These are phyloP conservation scores for Viola pubescens DNA, from an alignment of 441 rosid genomes.

Conservation along the genomic window DNA sequence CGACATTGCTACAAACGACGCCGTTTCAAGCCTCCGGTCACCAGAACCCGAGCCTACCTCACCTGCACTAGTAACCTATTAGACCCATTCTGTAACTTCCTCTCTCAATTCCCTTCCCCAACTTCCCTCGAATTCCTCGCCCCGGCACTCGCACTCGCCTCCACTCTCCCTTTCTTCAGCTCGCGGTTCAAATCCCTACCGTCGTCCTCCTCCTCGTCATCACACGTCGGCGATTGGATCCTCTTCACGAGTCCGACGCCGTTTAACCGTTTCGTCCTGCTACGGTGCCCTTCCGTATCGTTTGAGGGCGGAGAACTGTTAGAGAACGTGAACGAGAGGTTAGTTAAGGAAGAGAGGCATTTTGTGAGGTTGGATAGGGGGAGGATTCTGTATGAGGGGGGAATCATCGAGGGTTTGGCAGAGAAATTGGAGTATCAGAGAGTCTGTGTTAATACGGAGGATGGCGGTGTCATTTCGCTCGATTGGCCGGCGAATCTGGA, in stretches of 20 bases:
- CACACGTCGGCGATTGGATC: conserved; percentile 66
- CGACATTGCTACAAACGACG: conserved; percentile 38
- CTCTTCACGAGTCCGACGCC: conserved; percentile 79
- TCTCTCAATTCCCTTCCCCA: conserved; percentile 25
- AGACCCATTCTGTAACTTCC: conserved; percentile 29
- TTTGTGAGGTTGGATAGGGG: conserved; percentile 65
- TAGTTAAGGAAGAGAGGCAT: conserved; percentile 68
- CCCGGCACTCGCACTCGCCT: conserved; percentile 51
- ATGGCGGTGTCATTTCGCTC: conserved; percentile 78
- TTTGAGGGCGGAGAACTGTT: conserved; percentile 37
- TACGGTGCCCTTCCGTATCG: conserved; percentile 75
- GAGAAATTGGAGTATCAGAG: conserved; percentile 64
- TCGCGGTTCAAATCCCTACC: conserved; percentile 14
- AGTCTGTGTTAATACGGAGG: conserved; percentile 51
- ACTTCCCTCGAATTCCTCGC: conserved; percentile 36
- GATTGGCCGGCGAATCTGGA: conserved; percentile 91
- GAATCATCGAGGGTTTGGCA: conserved; percentile 15
- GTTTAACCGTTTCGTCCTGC: conserved; percentile 77
- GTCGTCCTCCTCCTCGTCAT: not conserved
- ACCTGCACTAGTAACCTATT: conserved; percentile 8
- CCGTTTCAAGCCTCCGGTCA: conserved; percentile 32
- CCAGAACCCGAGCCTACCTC: conserved; percentile 16
- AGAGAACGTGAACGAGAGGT: conserved; percentile 58
- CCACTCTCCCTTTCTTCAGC: conserved; percentile 46
- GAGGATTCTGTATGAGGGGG: conserved; percentile 27